phyloP scores from a whole-genome alignment of 78 protist species.

The Dictyostelium firmibasis region DNA sequence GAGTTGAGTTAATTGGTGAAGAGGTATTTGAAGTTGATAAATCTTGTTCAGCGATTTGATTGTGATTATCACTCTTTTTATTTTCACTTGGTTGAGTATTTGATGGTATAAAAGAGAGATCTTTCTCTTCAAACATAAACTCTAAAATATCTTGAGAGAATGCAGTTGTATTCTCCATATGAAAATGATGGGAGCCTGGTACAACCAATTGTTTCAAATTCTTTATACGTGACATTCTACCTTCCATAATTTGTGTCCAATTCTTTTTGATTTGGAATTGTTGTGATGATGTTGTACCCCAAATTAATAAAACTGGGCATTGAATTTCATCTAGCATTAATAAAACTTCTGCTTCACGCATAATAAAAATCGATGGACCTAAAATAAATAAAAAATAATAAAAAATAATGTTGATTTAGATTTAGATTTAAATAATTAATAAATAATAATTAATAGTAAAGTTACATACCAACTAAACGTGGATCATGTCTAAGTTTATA shows the following conservation, averaged over 20 bases:
- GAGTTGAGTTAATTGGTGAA: background rate
- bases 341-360: slow-evolving; percentile 48
- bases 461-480: slow-evolving; percentile 11
- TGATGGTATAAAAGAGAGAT: background rate
- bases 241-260: slow-evolving; percentile 52
- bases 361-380: slow-evolving; percentile 38
- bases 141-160: background rate
- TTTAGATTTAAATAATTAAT: too few relatives aligned
- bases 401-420: too few relatives aligned
- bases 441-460: too few relatives aligned
- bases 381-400: background rate
- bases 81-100: background rate
- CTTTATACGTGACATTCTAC: slow-evolving; percentile 37
- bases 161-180: slow-evolving; percentile 9
- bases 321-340: slow-evolving; percentile 2
- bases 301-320: slow-evolving; percentile 45
- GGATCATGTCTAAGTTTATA: slow-evolving; percentile 64
- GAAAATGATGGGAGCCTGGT: slow-evolving; percentile 55
- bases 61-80: slow-evolving; percentile 9
- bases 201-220: background rate
- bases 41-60: slow-evolving; percentile 17
- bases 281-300: slow-evolving; percentile 50
- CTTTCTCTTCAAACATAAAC: background rate
- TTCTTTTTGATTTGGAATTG: slow-evolving; percentile 34
- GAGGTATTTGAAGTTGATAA: background rate